A percentile compares a stretch with the other conserved stretches of the same genome.
phyloP scores from a whole-genome alignment of 306 rosid genomes.

The Vigna mungo region DNA sequence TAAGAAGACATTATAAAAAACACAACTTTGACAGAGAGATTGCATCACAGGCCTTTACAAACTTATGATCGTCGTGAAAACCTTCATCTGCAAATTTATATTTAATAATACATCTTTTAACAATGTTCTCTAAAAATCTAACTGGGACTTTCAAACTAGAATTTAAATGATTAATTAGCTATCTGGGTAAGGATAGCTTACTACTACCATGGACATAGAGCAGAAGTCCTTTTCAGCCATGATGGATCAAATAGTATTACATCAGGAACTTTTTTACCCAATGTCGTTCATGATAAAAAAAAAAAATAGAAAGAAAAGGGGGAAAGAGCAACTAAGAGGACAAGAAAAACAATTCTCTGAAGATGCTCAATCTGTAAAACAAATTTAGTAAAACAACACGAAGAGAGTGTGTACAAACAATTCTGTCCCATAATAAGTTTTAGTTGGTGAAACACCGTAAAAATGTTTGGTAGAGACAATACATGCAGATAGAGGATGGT shows the following conservation, averaged over 20 bases:
- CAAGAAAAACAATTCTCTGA: not conserved
- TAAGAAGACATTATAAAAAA: not conserved
- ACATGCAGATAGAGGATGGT: not conserved
- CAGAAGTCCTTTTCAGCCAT: conserved; percentile 29
- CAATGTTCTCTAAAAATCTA: conserved; percentile 15
- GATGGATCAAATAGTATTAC: conserved; percentile 6
- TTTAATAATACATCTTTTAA: conserved; percentile 19
- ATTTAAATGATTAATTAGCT: not conserved
- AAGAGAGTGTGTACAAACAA: conserved; percentile 20
- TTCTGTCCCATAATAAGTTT: not conserved
- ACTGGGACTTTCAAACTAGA: conserved; percentile 24
- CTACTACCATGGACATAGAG: conserved; percentile 23
- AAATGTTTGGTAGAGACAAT: not conserved
- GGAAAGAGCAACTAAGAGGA: not conserved
- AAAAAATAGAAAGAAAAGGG: no score
- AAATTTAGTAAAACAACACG: conserved; percentile 2
- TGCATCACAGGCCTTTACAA: conserved; percentile 36
- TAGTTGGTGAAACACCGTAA: not conserved
- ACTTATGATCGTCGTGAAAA: conserved; percentile 5
- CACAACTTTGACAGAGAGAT: conserved; percentile 28
- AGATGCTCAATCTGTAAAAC: not conserved
- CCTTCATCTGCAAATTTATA: conserved; percentile 16
- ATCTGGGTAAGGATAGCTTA: conserved; percentile 24
- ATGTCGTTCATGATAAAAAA: no score
- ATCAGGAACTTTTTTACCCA: conserved; percentile 3